A percentile compares a stretch with the other conserved stretches of the same genome.
Conservation (phyloP, 2,329 filamentous ascomycete species). For the Myriosclerotinia scirpicola region DNA sequence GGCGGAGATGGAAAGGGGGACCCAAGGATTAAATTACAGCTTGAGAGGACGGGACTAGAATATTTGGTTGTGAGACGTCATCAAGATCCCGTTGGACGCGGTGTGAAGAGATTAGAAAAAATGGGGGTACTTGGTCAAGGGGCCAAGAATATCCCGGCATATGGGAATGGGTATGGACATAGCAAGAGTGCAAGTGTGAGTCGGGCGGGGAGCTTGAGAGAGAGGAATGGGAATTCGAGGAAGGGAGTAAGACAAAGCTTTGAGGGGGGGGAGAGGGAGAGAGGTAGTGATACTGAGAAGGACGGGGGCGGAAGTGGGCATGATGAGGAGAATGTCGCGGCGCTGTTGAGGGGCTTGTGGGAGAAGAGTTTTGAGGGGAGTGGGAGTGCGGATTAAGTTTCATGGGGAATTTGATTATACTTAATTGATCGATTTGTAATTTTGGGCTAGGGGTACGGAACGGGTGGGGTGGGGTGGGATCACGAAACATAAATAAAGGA, state of each 20-base stretch:
- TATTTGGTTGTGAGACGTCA: constrained; percentile 73
- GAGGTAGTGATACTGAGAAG: constrained; percentile 33
- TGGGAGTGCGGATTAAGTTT: constrained; percentile 46
- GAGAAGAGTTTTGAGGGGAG: constrained; percentile 58
- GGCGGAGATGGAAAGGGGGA: constrained; percentile 52
- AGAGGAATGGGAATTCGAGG: constrained; percentile 15
- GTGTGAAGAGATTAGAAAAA: constrained; percentile 54
- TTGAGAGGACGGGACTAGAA: constrained; percentile 70
- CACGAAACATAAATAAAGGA: neutral
- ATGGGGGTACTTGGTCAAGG: constrained; percentile 52
- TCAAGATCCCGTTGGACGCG: constrained; percentile 68
- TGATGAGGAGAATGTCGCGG: constrained; percentile 46
- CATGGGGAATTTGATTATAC: neutral
- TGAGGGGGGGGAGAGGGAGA: constrained; percentile 34
- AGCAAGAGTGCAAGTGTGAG: constrained; percentile 26
- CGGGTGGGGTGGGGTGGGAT: neutral
- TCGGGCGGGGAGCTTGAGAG: constrained; percentile 28
- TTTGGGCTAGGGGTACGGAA: neutral
- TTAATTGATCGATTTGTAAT: neutral
- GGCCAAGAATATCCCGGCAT: constrained; percentile 50
- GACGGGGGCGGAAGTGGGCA: constrained; percentile 29
- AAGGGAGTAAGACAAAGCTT: constrained; percentile 47
- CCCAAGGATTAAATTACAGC: constrained; percentile 61
- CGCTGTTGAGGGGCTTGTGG: constrained; percentile 59
- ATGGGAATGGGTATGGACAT: constrained; percentile 32